Evolutionary conservation across 2,329 filamentous ascomycete species (phyloP).

Genomic region (Hortaea werneckii): DNA sequence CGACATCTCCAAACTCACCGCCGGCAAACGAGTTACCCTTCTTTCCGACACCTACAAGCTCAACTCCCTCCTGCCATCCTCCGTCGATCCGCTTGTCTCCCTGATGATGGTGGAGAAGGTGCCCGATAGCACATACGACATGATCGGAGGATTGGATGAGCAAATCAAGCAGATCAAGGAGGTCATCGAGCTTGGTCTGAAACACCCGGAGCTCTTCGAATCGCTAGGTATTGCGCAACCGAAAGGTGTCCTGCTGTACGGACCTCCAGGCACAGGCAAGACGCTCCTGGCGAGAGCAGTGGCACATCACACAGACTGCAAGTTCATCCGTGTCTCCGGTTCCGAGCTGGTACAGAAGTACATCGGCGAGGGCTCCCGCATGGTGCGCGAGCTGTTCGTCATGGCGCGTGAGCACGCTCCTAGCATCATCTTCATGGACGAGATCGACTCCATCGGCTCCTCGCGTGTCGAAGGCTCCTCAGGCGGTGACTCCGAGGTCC

Average conservation of each 20-base stretch:
- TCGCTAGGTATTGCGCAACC: slow-evolving; percentile 97
- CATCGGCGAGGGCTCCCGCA: slow-evolving; percentile 93
- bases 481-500: slow-evolving; percentile 92
- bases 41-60: slow-evolving; percentile 97
- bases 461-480: slow-evolving; percentile 93
- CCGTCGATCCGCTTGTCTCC: slow-evolving; percentile 93
- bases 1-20: slow-evolving; percentile 88
- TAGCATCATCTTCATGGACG: slow-evolving; percentile 99
- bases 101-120: slow-evolving; percentile 99
- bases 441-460: slow-evolving; percentile 97
- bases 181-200: slow-evolving; percentile 95
- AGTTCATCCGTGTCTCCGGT: slow-evolving; percentile 94
- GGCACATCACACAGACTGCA: slow-evolving; percentile 97
- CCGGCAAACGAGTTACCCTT: slow-evolving; percentile 93
- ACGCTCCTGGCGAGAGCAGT: slow-evolving; percentile 90
- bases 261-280: slow-evolving; percentile 93
- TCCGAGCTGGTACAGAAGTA: slow-evolving; percentile 98
- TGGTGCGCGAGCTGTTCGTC: slow-evolving; percentile 98
- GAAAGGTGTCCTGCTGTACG: slow-evolving; percentile 93
- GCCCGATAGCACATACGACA: slow-evolving; percentile 98
- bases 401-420: slow-evolving; percentile 98
- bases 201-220: slow-evolving; percentile 97
- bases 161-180: slow-evolving; percentile 99
- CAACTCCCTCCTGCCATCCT: slow-evolving; percentile 96
- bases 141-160: slow-evolving; percentile 97